These are phyloP conservation scores for Phytophthora chlamydospora DNA, from an alignment of 352 stramenopile genomes.

Conservation along the genomic window DNA sequence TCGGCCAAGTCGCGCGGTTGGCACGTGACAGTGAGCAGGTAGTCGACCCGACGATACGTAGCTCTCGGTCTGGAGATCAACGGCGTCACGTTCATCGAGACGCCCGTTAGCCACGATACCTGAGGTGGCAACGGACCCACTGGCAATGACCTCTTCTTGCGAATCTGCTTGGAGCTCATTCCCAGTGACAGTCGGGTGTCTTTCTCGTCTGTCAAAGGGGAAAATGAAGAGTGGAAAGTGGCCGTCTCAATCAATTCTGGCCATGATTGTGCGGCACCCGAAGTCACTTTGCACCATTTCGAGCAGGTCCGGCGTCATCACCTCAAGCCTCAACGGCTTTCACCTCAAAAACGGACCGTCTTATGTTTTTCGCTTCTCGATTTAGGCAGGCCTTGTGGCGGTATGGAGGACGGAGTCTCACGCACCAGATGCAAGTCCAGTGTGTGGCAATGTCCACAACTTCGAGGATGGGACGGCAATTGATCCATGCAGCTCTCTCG, in stretches of 20 bases:
- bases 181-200: neutral
- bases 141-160: conserved; percentile 30
- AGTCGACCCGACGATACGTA: conserved; percentile 31
- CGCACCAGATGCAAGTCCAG: conserved; percentile 10
- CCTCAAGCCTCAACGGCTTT: conserved; percentile 12
- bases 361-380: conserved; percentile 21
- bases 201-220: conserved; percentile 9
- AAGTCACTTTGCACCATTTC: conserved; percentile 18
- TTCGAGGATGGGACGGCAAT: conserved; percentile 5
- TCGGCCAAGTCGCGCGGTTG: conserved; percentile 12
- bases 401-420: conserved; percentile 12
- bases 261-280: conserved; percentile 8
- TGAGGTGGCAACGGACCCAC: conserved; percentile 22
- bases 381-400: conserved; percentile 4
- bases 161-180: conserved; percentile 28
- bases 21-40: conserved; percentile 37
- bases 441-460: conserved; percentile 1
- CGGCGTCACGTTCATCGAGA: conserved; percentile 37
- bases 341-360: conserved; percentile 6
- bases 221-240: conserved; percentile 24
- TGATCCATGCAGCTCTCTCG: conserved; percentile 4
- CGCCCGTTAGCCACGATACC: conserved; percentile 34
- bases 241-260: neutral
- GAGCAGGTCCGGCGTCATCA: conserved; percentile 15
- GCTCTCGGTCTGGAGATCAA: conserved; percentile 17